Conservation (phyloP, 2,329 filamentous ascomycete genomes). For the Colletotrichum salicis region DNA sequence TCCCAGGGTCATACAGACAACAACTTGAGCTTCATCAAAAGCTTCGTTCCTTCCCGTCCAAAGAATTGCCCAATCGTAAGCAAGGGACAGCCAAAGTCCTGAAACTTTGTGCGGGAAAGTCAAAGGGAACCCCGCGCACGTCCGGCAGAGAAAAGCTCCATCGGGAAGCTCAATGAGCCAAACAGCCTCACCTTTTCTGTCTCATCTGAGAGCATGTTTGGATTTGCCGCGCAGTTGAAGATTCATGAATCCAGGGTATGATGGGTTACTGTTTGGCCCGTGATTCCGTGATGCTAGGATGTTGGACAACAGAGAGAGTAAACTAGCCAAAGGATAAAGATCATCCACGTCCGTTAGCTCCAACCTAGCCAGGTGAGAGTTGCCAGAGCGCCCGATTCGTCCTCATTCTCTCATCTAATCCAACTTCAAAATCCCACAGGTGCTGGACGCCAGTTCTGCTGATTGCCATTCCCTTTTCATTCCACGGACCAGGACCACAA, state of each 20-base stretch:
- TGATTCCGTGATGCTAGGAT: slow-evolving; percentile 9
- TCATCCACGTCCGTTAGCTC: slow-evolving; percentile 1
- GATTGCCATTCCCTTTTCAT: background rate
- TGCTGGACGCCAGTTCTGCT: background rate
- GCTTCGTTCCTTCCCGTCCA: background rate
- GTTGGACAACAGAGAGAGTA: background rate
- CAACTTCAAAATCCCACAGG: background rate
- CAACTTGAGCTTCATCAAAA: slow-evolving; percentile 6
- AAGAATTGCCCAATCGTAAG: background rate
- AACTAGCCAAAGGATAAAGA: slow-evolving; percentile 1
- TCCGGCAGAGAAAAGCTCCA: background rate
- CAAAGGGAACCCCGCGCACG: slow-evolving; percentile 22
- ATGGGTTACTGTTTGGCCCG: background rate
- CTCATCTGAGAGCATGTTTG: slow-evolving; percentile 23
- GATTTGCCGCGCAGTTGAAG: background rate
- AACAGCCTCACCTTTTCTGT: slow-evolving; percentile 24
- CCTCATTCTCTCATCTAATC: no score
- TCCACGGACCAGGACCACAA: no score
- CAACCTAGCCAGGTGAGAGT: background rate
- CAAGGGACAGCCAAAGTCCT: background rate
- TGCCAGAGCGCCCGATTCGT: background rate
- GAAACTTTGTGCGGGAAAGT: slow-evolving; percentile 26
- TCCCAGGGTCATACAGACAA: background rate
- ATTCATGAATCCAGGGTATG: background rate
- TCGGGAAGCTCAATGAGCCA: background rate